Evolutionary conservation across 2,329 filamentous ascomycete species (phyloP), one percentile per base, ranked within the genome.

Genomic region (Coniella lustricola): DNA sequence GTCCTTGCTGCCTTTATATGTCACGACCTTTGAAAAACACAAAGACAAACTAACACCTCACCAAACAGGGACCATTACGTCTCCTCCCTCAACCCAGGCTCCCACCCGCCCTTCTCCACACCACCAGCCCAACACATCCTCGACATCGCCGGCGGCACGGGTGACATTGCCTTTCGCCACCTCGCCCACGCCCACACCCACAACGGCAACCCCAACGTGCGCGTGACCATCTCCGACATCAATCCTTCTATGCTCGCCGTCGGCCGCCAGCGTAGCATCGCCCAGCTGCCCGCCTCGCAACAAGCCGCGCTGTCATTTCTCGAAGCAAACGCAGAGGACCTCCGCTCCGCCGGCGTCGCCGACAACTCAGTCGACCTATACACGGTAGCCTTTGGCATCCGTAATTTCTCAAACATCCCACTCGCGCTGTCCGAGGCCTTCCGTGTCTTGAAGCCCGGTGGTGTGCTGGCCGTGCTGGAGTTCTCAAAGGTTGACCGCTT

Each of bases 161-260:
- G 93, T 57, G 93, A 98, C 70, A 96, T 98, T 62, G 93, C 93
- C 50, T 96, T 97, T 72, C 90, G 93, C 57, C 85, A 96, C 74
- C 84, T 98, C 48, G 84, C 91, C 69, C 89, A 95, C 64, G 84
- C 89, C 20, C 87, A 87, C 43, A 79, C 78, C 54, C 74, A 94
- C 63, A 89, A 95, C 73, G 84, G 93, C 55, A 84, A 53, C 44
- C 70, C 72, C 3, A 51, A 67, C 48, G 71, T 70, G 50, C 61
- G 64, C 42, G 64, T 74, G 25, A 68, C 65, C 49, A 72, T 65
- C 48, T 66, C 70, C 44, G 72, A 76, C 55, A 60, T 71, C 36
- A 70, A 67, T 4, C 51, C 61, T 32, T 63, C 67, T 20, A 70
- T 74, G 37, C 60, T 74, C 21, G 88, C 17, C 70, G 82, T 18